These are phyloP conservation scores for Aspergillus cavernicola DNA, from an alignment of 495 filamentous ascomycete genomes.

Conservation along the genomic window DNA sequence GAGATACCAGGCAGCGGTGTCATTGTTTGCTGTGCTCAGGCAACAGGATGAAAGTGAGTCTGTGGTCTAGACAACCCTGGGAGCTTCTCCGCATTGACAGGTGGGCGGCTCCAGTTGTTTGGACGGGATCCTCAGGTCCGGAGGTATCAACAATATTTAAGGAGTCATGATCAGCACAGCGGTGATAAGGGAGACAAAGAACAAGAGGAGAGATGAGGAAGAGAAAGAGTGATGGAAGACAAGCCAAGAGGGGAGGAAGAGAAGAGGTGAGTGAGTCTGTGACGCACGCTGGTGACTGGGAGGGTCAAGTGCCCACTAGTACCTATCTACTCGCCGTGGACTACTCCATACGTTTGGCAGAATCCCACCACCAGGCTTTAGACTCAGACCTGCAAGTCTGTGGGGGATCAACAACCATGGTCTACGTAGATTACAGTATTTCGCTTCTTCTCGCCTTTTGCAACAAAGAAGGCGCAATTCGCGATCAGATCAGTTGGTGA, in stretches of 20 bases:
- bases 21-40: constrained; percentile 28
- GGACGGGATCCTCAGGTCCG: constrained; percentile 30
- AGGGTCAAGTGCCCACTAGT: constrained; percentile 16
- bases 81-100: constrained; percentile 47
- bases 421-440: too few relatives aligned
- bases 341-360: constrained; percentile 4
- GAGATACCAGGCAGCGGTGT: constrained; percentile 22
- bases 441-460: not conserved
- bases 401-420: not conserved
- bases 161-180: constrained; percentile 20
- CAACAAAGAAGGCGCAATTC: constrained; percentile 1
- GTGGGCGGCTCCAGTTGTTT: constrained; percentile 21
- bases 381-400: not conserved
- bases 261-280: constrained; percentile 19
- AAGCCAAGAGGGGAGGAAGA: constrained; percentile 44
- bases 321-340: too few relatives aligned
- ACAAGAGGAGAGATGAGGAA: constrained; percentile 20
- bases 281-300: constrained; percentile 33
- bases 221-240: constrained; percentile 23
- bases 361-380: not conserved
- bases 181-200: not conserved
- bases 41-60: constrained; percentile 24
- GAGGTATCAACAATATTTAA: constrained; percentile 14
- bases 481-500: not conserved
- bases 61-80: constrained; percentile 30